Conservation (phyloP, 495 filamentous ascomycete genomes). For the Cercophora scortea region DNA sequence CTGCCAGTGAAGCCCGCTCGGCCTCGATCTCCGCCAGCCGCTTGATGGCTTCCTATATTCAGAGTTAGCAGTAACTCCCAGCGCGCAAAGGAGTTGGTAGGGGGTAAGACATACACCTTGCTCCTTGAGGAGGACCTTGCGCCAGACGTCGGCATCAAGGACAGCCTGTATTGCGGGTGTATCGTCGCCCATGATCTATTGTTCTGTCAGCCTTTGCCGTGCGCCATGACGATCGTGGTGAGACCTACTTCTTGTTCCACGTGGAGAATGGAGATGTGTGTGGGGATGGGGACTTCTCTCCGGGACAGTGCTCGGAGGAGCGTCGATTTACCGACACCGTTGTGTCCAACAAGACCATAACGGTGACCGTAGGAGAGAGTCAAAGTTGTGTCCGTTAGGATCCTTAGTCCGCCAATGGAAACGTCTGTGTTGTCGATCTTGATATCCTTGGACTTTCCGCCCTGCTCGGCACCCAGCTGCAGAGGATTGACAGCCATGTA, state of each 20-base stretch:
- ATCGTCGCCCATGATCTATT: constrained; percentile 87
- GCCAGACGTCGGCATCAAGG: constrained; percentile 96
- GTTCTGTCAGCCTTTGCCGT: constrained; percentile 11
- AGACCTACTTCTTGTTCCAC: constrained; percentile 86
- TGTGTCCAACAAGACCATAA: constrained; percentile 96
- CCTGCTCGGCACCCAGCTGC: constrained; percentile 61
- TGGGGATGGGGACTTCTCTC: constrained; percentile 89
- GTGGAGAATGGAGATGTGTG: constrained; percentile 96
- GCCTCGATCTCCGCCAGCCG: constrained; percentile 65
- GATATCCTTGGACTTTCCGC: constrained; percentile 96
- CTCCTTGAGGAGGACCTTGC: constrained; percentile 87
- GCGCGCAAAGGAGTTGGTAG: neutral
- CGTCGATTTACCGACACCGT: constrained; percentile 99
- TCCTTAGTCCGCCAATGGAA: constrained; percentile 79
- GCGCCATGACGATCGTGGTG: neutral
- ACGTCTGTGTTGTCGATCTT: constrained; percentile 96
- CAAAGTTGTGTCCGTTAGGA: constrained; percentile 80
- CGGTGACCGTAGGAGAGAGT: constrained; percentile 89
- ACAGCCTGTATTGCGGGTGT: constrained; percentile 93
- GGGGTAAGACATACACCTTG: constrained; percentile 56
- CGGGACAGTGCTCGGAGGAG: constrained; percentile 84
- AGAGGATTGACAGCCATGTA: constrained; percentile 99
- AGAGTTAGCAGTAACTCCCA: constrained; percentile 10
- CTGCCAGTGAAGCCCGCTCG: constrained; percentile 71
- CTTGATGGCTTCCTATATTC: constrained; percentile 46